phyloP scores from a whole-genome alignment of 495 filamentous ascomycete genomes.

The Hypoxylon trugodes region DNA sequence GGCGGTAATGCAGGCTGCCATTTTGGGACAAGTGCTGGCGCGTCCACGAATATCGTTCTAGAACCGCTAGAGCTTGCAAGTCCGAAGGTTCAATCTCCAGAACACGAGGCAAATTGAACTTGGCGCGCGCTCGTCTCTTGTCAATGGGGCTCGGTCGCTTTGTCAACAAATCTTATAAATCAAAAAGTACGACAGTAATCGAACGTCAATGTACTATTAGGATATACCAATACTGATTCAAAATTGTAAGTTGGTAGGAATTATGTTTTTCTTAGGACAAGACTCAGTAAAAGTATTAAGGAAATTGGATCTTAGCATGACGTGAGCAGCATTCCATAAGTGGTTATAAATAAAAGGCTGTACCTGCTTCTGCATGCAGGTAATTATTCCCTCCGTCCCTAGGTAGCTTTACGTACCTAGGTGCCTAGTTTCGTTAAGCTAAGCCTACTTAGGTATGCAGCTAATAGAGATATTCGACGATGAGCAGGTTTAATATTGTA shows the following conservation, averaged over 20 bases:
- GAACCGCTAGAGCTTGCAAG: background rate
- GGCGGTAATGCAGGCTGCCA: background rate
- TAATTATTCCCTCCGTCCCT: slow-evolving; percentile 4
- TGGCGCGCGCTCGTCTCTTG: slow-evolving; percentile 28
- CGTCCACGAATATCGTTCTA: background rate
- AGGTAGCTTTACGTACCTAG: background rate
- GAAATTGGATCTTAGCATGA: background rate
- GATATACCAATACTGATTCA: too few species aligned
- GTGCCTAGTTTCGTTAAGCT: background rate
- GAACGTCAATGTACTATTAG: too few species aligned
- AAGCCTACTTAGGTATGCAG: background rate
- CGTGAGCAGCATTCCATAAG: slow-evolving; percentile 17
- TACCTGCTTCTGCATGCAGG: slow-evolving; percentile 30
- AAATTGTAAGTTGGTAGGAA: too few species aligned
- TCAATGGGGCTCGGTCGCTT: slow-evolving; percentile 22
- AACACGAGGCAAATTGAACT: slow-evolving; percentile 25
- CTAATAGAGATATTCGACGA: background rate
- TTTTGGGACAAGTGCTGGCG: slow-evolving; percentile 6
- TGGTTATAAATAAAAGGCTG: slow-evolving; percentile 18
- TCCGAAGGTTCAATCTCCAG: slow-evolving; percentile 22
- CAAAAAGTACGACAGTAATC: slow-evolving; percentile 1
- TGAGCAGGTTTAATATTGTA: background rate
- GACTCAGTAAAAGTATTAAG: background rate
- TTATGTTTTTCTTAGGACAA: too few species aligned
- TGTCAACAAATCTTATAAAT: slow-evolving; percentile 5